phyloP scores from a whole-genome alignment of 2,329 filamentous ascomycete genomes.

The Neonectria faginata region DNA sequence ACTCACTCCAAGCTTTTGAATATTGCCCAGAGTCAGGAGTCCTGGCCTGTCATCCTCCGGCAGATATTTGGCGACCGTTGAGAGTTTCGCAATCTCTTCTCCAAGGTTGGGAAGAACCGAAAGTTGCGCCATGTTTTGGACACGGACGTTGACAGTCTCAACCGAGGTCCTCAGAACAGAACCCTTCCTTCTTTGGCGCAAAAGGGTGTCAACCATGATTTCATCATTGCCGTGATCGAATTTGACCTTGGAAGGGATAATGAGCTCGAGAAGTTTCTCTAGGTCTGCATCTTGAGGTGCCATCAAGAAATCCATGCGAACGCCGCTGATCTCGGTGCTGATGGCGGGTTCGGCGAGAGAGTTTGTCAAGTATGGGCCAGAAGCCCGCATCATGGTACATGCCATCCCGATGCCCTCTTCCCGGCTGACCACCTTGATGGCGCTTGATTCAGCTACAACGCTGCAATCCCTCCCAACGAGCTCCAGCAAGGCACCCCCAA shows the following conservation, averaged over 20 bases:
- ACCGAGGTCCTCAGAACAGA: conserved; percentile 80
- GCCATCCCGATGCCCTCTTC: conserved; percentile 77
- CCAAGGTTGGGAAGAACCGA: conserved; percentile 76
- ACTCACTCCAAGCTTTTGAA: conserved; percentile 72
- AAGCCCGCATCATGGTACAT: conserved; percentile 80
- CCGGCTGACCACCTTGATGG: conserved; percentile 83
- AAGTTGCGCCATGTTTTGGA: conserved; percentile 74
- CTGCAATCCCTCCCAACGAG: conserved; percentile 84
- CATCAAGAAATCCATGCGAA: conserved; percentile 78
- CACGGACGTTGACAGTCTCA: conserved; percentile 70
- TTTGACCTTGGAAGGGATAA: conserved; percentile 91
- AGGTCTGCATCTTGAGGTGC: conserved; percentile 83
- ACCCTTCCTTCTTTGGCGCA: conserved; percentile 88
- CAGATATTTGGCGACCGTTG: conserved; percentile 91
- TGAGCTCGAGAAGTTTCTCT: conserved; percentile 82
- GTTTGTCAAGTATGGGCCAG: conserved; percentile 73
- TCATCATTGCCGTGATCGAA: conserved; percentile 89
- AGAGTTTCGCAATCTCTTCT: conserved; percentile 83
- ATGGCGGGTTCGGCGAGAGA: conserved; percentile 69
- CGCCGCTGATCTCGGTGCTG: conserved; percentile 71
- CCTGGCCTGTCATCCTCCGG: conserved; percentile 96
- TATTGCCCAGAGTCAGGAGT: conserved; percentile 76
- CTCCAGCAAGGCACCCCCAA: conserved; percentile 81
- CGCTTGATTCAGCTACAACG: conserved; percentile 79
- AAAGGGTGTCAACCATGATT: conserved; percentile 91